Evolutionary conservation across 2,329 filamentous ascomycete species (phyloP), one percentile per base, ranked within the genome.

Genomic region (Dactylellina sp.): DNA sequence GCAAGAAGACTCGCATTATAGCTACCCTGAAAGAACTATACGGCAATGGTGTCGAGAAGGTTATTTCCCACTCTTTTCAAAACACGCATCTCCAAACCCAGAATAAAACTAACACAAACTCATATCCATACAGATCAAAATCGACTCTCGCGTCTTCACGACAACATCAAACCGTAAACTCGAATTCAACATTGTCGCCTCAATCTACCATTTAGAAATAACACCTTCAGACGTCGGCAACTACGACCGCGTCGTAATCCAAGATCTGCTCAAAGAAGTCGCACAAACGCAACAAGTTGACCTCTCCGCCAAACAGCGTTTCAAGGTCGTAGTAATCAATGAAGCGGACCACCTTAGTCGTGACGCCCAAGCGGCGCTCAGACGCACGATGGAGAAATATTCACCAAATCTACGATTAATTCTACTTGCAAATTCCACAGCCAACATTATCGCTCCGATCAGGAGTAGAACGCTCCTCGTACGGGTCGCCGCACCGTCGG

Each of bases 271-370:
- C 53, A 99, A 99, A 82, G 95, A 99, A 82, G 94, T 99, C 3
- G 95, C 96, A 28, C 96, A 99, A 82, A 99, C 95, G 60, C 95
- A 99, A 81, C 96, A 99, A 83, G 95, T 99, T n/a, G 95, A 99
- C 81, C 85, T 95, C 77, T 86, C 88, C 11, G 96, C 96, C 14
- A 91, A 89, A 80, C 95, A 99, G 81, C 87, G 89, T 47, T 99
- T 99, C 86, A 99, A 99, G 83, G 93, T 99, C 0, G 95, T 99
- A 0, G 94, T 99, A 37, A 98, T 99, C 85, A 99, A 99, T 79
- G 95, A 99, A 84, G 95, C 95, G 6, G 96, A 99, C 80, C 91
- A 97, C 80, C 85, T 99, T 76, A 95, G 90, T 2, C 86, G 95
- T 76, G 95, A 99, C 84, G 95, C 95, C 2, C 95, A 99, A 83